Conservation (phyloP, 1,284 basidiomycete genomes). For the Puccinia triticina region DNA sequence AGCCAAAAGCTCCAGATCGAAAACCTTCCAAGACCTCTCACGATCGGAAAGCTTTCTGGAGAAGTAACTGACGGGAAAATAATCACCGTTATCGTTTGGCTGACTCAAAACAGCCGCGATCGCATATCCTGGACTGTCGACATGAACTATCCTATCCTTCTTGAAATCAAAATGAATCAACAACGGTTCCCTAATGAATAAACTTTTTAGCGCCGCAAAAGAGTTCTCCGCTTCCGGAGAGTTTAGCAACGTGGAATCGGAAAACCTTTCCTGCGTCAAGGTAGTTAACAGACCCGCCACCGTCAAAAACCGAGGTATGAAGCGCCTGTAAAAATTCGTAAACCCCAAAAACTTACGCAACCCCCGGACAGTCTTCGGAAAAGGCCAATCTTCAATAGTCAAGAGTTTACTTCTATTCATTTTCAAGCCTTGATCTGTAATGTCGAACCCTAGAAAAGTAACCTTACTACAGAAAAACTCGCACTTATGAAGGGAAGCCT, state of each 20-base stretch:
- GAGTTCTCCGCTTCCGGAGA: not conserved
- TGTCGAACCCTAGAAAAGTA: too few species aligned
- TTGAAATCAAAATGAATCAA: too few species aligned
- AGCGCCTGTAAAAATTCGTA: too few species aligned
- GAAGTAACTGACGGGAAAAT: not conserved
- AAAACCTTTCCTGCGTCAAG: not conserved
- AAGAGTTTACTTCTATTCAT: conserved; percentile 16
- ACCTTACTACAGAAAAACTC: too few species aligned
- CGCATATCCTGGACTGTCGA: too few species aligned
- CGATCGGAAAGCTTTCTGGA: not conserved
- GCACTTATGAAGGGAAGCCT: too few species aligned
- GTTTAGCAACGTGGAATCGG: not conserved
- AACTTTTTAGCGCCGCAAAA: not conserved
- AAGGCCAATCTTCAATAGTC: conserved; percentile 19
- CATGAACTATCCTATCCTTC: too few species aligned
- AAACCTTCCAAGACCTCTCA: not conserved
- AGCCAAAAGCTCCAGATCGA: not conserved
- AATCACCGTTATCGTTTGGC: not conserved
- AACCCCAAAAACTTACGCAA: not conserved
- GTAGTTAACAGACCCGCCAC: not conserved
- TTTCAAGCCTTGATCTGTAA: conserved; percentile 14
- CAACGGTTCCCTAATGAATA: too few species aligned
- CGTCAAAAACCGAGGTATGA: not conserved
- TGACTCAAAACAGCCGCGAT: too few species aligned
- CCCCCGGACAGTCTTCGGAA: not conserved